A percentile compares a stretch with the other conserved stretches of the same genome.
phyloP scores from a whole-genome alignment of 2,329 filamentous ascomycete genomes.

The Paraphoma chrysanthemicola region DNA sequence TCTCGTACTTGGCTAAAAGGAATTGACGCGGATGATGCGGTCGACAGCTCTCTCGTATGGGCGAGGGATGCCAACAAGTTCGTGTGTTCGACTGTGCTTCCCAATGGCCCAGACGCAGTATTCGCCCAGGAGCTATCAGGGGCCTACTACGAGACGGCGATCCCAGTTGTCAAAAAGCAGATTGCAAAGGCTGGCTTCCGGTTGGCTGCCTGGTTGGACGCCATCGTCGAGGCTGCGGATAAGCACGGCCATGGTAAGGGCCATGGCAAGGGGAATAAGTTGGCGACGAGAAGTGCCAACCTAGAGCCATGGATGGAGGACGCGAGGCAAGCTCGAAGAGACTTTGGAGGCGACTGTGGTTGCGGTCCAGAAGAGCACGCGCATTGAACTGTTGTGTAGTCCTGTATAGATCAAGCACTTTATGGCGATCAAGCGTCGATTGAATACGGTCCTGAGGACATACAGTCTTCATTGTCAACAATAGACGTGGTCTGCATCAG shows the following conservation, averaged over 20 bases:
- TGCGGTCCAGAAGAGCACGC: conserved; percentile 26
- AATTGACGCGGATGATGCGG: conserved; percentile 45
- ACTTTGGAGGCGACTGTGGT: conserved; percentile 38
- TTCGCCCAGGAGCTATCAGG: conserved; percentile 48
- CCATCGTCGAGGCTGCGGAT: conserved; percentile 29
- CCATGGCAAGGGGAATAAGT: conserved; percentile 11
- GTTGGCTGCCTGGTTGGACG: conserved; percentile 41
- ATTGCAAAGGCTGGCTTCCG: conserved; percentile 51
- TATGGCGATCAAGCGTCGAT: background rate
- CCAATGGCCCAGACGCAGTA: conserved; percentile 46
- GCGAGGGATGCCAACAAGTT: conserved; percentile 52
- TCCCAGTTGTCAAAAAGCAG: conserved; percentile 51
- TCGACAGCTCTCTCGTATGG: conserved; percentile 50
- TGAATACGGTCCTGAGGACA: background rate
- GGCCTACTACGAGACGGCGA: conserved; percentile 43
- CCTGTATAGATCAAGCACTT: background rate
- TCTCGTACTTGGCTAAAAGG: conserved; percentile 45
- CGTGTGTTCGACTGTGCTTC: conserved; percentile 52
- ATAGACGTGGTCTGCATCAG: background rate
- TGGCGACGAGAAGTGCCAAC: conserved; percentile 16
- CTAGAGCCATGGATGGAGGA: conserved; percentile 38
- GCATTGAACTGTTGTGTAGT: conserved; percentile 16
- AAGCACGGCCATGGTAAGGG: conserved; percentile 8
- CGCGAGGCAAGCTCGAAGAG: conserved; percentile 32
- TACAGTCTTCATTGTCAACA: background rate